These are phyloP conservation scores for Vanilla planifolia DNA, from an alignment of 106 monocot species.

Conservation along the genomic window DNA sequence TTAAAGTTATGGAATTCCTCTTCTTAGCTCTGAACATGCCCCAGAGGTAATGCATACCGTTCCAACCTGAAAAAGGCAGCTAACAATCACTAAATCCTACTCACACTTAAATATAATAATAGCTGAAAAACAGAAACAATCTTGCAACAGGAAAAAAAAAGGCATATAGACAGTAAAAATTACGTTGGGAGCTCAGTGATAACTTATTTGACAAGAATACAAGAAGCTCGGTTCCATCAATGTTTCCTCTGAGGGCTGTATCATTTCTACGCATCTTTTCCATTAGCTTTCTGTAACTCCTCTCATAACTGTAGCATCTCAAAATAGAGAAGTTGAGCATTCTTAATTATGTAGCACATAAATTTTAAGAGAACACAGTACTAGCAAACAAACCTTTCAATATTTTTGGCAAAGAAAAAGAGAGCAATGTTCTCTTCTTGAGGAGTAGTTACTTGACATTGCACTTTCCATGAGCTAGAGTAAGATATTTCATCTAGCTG, in stretches of 20 bases:
- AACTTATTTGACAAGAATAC: conserved; percentile 75
- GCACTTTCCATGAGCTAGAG: conserved; percentile 41
- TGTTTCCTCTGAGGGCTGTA: conserved; percentile 60
- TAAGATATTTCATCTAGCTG: conserved; percentile 57
- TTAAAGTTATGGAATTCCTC: neutral
- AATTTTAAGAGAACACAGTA: neutral
- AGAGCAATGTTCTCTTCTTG: conserved; percentile 76
- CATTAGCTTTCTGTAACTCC: conserved; percentile 62
- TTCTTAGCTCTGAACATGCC: conserved; percentile 53
- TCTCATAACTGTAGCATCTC: conserved; percentile 53
- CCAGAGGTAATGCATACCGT: conserved; percentile 82
- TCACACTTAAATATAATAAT: neutral
- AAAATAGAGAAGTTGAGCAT: conserved; percentile 3
- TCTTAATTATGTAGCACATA: neutral
- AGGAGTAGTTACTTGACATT: conserved; percentile 39
- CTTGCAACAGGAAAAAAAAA: neutral
- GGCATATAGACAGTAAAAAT: conserved; percentile 21
- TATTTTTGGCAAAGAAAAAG: conserved; percentile 86
- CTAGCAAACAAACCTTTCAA: conserved; percentile 41
- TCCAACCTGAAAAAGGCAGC: conserved; percentile 66
- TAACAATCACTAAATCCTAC: neutral
- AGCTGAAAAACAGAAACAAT: neutral
- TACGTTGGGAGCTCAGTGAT: conserved; percentile 64
- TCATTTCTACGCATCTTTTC: conserved; percentile 60
- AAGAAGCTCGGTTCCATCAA: conserved; percentile 65